phyloP scores from a whole-genome alignment of 495 filamentous ascomycete species.

The Poronia punctata region DNA sequence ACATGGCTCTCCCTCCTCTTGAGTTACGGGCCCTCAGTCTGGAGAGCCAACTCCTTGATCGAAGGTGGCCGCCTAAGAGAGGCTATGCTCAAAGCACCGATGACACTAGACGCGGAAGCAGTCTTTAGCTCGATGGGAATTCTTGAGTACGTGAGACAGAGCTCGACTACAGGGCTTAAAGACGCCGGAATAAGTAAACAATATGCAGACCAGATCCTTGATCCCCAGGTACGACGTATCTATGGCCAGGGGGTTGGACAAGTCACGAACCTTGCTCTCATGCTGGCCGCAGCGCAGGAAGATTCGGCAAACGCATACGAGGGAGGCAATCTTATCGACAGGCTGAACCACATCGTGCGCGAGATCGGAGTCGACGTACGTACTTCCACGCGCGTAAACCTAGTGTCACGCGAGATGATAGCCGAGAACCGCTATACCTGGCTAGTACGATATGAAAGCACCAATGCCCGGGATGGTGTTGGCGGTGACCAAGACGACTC shows the following conservation, averaged over 20 bases:
- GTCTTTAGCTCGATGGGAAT: constrained; percentile 14
- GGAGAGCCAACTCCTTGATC: constrained; percentile 8
- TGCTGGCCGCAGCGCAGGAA: constrained; percentile 16
- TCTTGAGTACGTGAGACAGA: constrained; percentile 6
- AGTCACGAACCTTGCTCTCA: constrained; percentile 11
- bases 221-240: constrained; percentile 44
- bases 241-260: constrained; percentile 20
- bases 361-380: constrained; percentile 6
- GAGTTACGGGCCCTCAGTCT: constrained; percentile 16
- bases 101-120: constrained; percentile 8
- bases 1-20: constrained; percentile 12
- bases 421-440: constrained; percentile 10
- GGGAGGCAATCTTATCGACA: constrained; percentile 17
- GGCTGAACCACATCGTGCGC: constrained; percentile 15
- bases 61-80: constrained; percentile 11
- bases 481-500: no score
- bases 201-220: constrained; percentile 31
- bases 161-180: constrained; percentile 4
- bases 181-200: constrained; percentile 11
- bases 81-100: constrained; percentile 7
- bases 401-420: constrained; percentile 3
- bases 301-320: constrained; percentile 14
- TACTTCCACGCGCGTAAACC: constrained; percentile 13
- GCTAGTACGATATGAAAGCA: constrained; percentile 12
- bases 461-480: not conserved